A percentile compares a stretch with the other conserved stretches of the same genome.
phyloP scores from a whole-genome alignment of 306 rosid species.

The Erythrophleum fordii region DNA sequence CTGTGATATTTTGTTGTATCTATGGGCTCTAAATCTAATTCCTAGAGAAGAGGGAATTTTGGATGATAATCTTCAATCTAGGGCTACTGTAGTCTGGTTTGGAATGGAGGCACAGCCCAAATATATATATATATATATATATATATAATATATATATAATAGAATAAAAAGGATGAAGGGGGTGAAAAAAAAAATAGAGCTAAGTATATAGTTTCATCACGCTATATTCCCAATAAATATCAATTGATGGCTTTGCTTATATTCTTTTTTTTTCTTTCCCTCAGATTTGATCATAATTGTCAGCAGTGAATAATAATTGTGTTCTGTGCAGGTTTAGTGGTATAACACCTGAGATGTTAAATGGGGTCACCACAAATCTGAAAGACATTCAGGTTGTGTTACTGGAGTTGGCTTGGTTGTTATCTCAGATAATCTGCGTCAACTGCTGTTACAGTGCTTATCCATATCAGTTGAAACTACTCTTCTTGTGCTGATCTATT shows the following conservation, averaged over 20 bases:
- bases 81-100: conserved; percentile 4
- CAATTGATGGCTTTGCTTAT: neutral
- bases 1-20: neutral
- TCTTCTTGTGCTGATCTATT: conserved; percentile 41
- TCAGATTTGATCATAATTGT: conserved; percentile 14
- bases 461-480: conserved; percentile 39
- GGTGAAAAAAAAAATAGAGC: neutral
- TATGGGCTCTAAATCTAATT: conserved; percentile 17
- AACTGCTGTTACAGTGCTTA: conserved; percentile 20
- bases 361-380: conserved; percentile 81
- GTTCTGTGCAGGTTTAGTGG: conserved; percentile 83
- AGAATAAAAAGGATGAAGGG: neutral
- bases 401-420: conserved; percentile 32
- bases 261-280: neutral
- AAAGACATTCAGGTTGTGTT: conserved; percentile 83
- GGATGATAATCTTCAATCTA: conserved; percentile 13
- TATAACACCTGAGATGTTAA: conserved; percentile 86
- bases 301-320: conserved; percentile 3
- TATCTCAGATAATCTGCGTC: conserved; percentile 24
- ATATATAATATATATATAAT: neutral
- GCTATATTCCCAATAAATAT: neutral
- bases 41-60: neutral
- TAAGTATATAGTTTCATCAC: neutral
- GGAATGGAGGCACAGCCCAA: neutral
- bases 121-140: no score